A percentile compares a stretch with the other conserved stretches of the same genome.
These are phyloP conservation scores for Pelomyxa schiedti DNA, from an alignment of 78 protist species.

Conservation along the genomic window DNA sequence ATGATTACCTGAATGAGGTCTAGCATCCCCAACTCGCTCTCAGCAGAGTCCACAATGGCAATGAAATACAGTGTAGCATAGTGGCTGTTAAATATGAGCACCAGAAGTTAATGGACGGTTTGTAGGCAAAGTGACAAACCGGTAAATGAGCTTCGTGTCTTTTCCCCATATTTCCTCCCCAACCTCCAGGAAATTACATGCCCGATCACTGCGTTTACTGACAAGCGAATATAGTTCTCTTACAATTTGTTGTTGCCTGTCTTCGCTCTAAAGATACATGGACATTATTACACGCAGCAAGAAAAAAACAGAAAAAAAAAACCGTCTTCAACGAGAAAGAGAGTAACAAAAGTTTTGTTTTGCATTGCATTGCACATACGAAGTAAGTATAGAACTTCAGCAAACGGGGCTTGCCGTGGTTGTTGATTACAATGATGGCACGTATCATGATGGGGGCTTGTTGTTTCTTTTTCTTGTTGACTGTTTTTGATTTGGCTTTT, in stretches of 20 bases:
- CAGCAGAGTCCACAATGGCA: slow-evolving; percentile 72
- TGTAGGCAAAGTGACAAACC: background rate
- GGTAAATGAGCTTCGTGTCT: slow-evolving; percentile 74
- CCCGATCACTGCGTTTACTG: slow-evolving; percentile 64
- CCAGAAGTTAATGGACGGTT: background rate
- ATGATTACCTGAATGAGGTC: slow-evolving; percentile 53
- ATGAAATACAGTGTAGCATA: slow-evolving; percentile 91
- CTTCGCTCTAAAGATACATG: slow-evolving; percentile 20
- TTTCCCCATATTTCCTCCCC: slow-evolving; percentile 22
- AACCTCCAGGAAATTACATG: slow-evolving; percentile 79
- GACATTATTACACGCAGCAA: background rate
- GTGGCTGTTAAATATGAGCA: slow-evolving; percentile 20
- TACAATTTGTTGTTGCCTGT: slow-evolving; percentile 63
- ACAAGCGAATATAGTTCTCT: slow-evolving; percentile 56
- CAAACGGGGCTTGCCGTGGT: slow-evolving; percentile 83
- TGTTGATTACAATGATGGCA: slow-evolving; percentile 70
- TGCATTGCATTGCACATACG: slow-evolving; percentile 3
- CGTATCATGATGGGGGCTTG: slow-evolving; percentile 59
- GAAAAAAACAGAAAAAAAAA: slow-evolving; percentile 5
- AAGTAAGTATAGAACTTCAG: slow-evolving; percentile 67
- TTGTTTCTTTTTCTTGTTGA: background rate
- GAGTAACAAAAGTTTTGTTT: no score
- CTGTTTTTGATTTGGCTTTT: no score
- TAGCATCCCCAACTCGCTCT: slow-evolving; percentile 82
- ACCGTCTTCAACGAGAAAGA: no score